Conservation (phyloP, 768 basidiomycete species). For the Calvatia gigantea region DNA sequence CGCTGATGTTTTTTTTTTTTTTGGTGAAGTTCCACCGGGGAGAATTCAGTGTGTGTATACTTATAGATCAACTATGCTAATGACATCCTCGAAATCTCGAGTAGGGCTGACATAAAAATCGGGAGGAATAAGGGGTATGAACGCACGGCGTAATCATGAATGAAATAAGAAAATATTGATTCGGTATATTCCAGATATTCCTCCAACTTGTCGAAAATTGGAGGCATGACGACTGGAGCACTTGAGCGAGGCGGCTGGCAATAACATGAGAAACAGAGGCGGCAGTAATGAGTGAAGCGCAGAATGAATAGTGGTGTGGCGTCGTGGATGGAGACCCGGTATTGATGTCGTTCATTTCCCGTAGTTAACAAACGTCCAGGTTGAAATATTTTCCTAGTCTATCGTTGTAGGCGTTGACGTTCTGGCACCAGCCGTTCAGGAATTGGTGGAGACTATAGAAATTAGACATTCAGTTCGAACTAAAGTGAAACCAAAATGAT, state of each 20-base stretch:
- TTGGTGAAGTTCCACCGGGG: not conserved
- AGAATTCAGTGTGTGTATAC: no score
- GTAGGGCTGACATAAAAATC: not conserved
- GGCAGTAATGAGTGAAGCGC: slow-evolving; percentile 1
- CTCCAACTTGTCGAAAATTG: no score
- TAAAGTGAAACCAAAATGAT: not conserved
- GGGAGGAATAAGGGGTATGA: not conserved
- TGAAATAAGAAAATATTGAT: not conserved
- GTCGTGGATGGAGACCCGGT: not conserved
- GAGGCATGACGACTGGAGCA: no score
- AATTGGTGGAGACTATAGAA: slow-evolving; percentile 57
- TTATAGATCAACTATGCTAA: slow-evolving; percentile 11
- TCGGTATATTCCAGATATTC: slow-evolving; percentile 6
- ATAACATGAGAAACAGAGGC: no score
- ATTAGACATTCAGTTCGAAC: not conserved
- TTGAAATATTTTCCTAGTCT: slow-evolving; percentile 67
- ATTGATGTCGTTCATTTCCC: not conserved
- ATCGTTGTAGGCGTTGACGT: slow-evolving; percentile 46
- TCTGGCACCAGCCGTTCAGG: slow-evolving; percentile 70
- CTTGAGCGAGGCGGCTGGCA: no score
- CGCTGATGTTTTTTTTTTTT: not conserved
- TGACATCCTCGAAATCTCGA: not conserved
- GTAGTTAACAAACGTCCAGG: slow-evolving; percentile 31
- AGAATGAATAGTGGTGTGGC: not conserved
- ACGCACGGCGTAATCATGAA: not conserved